Percentiles rank a stretch among this genome's conserved stretches.
phyloP scores from a whole-genome alignment of 305 asterid species.

The Fraxinus sp. region DNA sequence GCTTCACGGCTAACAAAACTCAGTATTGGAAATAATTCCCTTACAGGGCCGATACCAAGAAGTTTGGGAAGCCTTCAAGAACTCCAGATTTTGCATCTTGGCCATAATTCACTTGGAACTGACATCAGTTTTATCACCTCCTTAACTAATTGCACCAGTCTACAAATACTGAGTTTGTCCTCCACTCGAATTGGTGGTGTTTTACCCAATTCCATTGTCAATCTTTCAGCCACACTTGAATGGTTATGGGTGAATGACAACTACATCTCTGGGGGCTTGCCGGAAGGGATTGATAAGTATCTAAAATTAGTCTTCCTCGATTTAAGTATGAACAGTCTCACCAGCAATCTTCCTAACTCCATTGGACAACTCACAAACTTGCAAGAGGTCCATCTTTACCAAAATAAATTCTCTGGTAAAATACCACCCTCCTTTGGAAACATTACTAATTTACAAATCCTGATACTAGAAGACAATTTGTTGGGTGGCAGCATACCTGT shows the following conservation, averaged over 20 bases:
- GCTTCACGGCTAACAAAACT: constrained; percentile 24
- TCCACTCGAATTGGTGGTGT: constrained; percentile 25
- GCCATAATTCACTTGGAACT: constrained; percentile 21
- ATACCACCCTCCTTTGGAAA: constrained; percentile 28
- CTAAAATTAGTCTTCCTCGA: constrained; percentile 16
- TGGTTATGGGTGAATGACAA: constrained; percentile 26
- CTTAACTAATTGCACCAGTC: constrained; percentile 26
- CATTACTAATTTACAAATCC: constrained; percentile 19
- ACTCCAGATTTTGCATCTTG: constrained; percentile 22
- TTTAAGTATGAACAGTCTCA: constrained; percentile 18
- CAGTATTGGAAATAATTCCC: constrained; percentile 21
- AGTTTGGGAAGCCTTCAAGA: constrained; percentile 27
- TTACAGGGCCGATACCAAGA: constrained; percentile 26
- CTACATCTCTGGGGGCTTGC: constrained; percentile 26
- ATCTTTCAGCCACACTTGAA: constrained; percentile 26
- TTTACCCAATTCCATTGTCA: constrained; percentile 26
- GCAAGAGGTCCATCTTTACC: constrained; percentile 20
- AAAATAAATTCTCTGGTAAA: constrained; percentile 23
- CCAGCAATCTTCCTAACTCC: constrained; percentile 25
- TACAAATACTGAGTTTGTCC: constrained; percentile 18
- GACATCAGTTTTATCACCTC: constrained; percentile 25
- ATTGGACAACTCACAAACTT: constrained; percentile 19
- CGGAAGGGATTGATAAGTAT: constrained; percentile 22
- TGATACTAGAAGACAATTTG: constrained; percentile 24
- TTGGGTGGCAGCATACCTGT: constrained; percentile 27